Conservation (phyloP, 768 basidiomycete species). For the Amanita polypyramis region DNA sequence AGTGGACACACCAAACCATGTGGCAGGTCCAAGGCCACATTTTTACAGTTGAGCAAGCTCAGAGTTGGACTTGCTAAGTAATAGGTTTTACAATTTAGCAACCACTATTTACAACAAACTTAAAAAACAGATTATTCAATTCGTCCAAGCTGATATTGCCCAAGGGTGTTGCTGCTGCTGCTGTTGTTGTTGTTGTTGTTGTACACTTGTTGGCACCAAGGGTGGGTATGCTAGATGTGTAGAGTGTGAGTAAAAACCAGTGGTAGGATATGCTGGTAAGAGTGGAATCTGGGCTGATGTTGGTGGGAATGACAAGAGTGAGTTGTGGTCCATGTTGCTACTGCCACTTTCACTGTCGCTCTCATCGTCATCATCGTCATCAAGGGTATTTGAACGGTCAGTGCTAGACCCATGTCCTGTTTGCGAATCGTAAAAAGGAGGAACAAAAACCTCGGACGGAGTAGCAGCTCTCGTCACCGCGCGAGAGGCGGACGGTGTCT, state of each 20-base stretch:
- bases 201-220: too few species aligned
- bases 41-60: too few species aligned
- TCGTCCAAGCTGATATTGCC: too few species aligned
- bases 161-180: too few species aligned
- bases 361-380: neutral
- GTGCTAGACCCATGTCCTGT: neutral
- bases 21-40: too few species aligned
- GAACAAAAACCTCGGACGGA: neutral
- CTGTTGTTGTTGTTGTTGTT: too few species aligned
- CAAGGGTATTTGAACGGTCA: neutral
- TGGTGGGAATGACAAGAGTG: neutral
- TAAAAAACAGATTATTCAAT: too few species aligned
- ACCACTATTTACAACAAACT: too few species aligned
- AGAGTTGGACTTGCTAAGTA: too few species aligned
- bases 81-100: too few species aligned
- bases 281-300: neutral
- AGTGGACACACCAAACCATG: too few species aligned
- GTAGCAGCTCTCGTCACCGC: neutral
- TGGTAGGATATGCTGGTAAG: neutral
- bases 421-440: neutral
- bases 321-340: neutral
- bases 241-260: neutral
- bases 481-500: neutral
- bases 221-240: neutral
- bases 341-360: neutral